These are phyloP conservation scores for Xenoacremonium recifei DNA, from an alignment of 2,329 filamentous ascomycete species.

Conservation along the genomic window DNA sequence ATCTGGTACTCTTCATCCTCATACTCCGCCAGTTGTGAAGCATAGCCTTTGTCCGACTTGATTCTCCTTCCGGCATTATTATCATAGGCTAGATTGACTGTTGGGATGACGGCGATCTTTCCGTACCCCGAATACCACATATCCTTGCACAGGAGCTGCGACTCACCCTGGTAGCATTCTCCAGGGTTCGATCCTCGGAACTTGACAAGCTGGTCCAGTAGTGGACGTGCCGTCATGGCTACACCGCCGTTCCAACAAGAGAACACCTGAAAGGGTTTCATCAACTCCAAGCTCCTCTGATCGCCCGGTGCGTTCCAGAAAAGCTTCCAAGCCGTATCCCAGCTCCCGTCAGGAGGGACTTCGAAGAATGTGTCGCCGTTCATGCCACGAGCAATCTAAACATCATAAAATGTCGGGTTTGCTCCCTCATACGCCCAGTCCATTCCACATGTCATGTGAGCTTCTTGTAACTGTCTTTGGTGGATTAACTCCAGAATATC, in stretches of 20 bases:
- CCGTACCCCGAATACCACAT: neutral
- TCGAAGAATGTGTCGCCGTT: constrained; percentile 55
- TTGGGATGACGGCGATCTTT: neutral
- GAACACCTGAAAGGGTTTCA: constrained; percentile 58
- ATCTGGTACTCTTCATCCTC: neutral
- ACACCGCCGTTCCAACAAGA: constrained; percentile 60
- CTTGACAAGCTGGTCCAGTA: constrained; percentile 40
- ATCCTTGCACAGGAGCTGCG: constrained; percentile 43
- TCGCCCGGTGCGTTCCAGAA: constrained; percentile 50
- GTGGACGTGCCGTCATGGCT: constrained; percentile 45
- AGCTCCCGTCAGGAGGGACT: constrained; percentile 48
- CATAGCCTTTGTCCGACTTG: constrained; percentile 13
- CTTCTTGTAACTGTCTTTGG: constrained; percentile 44
- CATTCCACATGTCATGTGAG: constrained; percentile 58
- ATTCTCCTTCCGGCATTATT: neutral
- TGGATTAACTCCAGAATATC: constrained; percentile 57
- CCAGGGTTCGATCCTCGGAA: constrained; percentile 40
- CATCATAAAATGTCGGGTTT: constrained; percentile 54
- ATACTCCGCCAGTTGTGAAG: neutral
- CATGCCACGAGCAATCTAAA: constrained; percentile 54
- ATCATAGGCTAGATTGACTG: neutral
- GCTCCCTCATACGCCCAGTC: constrained; percentile 51
- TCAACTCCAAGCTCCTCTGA: constrained; percentile 28
- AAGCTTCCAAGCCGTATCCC: constrained; percentile 47
- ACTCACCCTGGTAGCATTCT: constrained; percentile 56